Evolutionary conservation across 2,329 filamentous ascomycete species (phyloP).

Genomic region (Bipolaris bicolor): DNA sequence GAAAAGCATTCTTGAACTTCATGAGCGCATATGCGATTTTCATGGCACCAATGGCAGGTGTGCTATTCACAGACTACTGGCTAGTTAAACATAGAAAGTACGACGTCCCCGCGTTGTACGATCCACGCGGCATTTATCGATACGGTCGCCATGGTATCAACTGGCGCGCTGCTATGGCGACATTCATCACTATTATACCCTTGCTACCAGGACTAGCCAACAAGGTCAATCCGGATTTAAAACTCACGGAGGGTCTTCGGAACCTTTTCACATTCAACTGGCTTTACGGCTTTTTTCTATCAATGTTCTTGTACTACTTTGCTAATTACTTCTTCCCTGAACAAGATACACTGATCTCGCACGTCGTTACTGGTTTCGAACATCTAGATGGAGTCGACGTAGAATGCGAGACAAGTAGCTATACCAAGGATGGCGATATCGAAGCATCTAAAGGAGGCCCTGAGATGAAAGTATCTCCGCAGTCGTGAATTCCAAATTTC

Average conservation of each 20-base stretch:
- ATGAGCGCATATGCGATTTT: conserved; percentile 33
- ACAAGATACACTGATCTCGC: conserved; percentile 38
- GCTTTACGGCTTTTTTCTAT: conserved; percentile 38
- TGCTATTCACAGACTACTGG: conserved; percentile 31
- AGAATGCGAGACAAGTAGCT: not conserved
- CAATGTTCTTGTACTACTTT: conserved; percentile 33
- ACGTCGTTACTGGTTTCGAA: conserved; percentile 13
- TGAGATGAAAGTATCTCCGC: too few relatives aligned
- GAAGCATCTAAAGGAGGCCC: too few relatives aligned
- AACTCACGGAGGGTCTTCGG: conserved; percentile 26
- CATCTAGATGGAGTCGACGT: conserved; percentile 11
- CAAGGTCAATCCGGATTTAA: conserved; percentile 22
- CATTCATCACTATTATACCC: conserved; percentile 24
- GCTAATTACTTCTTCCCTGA: conserved; percentile 45
- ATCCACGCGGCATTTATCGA: conserved; percentile 21
- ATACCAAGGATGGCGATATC: too few relatives aligned
- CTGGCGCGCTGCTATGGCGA: conserved; percentile 28
- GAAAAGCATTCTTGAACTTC: conserved; percentile 31
- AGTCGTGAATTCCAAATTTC: too few relatives aligned
- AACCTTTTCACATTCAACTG: conserved; percentile 48
- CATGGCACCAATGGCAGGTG: conserved; percentile 29
- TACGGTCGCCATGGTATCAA: conserved; percentile 28
- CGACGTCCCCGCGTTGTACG: conserved; percentile 32
- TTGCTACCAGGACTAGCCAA: conserved; percentile 26
- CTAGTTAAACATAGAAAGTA: conserved; percentile 24